Base-by-base conservation (phyloP, 148 eudicot species). In the Camellia sinensis region DNA sequence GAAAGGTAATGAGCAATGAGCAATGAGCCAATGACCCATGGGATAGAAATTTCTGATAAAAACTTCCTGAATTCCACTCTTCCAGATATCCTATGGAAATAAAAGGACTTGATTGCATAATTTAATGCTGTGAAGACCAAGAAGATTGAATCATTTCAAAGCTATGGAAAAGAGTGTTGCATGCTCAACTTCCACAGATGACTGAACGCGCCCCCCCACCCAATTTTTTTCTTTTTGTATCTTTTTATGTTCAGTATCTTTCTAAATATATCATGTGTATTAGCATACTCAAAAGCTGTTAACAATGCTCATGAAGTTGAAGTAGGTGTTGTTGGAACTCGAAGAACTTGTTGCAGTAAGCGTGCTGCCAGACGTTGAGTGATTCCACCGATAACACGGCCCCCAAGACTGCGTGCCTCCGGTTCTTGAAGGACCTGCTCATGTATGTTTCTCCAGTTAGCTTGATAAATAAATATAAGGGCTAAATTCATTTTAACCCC, bases 281-380 rank as follows among this genome's bases (percentile, higher is more conserved):
- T 64, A 78, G 53, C 53, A 65, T 73, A 65, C 84, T 67, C 6
- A 50, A 78, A 76, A 64, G 18, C n/a, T 57, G 59, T 48, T 76
- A 5, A 63, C 53, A 65, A 44, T 65, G 80, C 72, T 82, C 67
- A 83, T 59, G 63, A 75, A 79, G 77, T 43, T 61, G 87, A 22
- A 78, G 85, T 80, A 71, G 78, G 83, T 43, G 87, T 37, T 2
- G 84, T 80, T 73, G 98, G 93, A 79, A 82, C 78, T 67, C 89
- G 88, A 63, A 95, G 96, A 82, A 93, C 89, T 86, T 95, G 98
- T 85, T 93, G 97, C 86, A 95, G 85, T 54, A 95, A 86, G 67
- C 99, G 95, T 13, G 99, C 99, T 21, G 99, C 98, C 67, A 96
- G 86, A 41, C 99, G 99, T 84, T 96, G 98, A 80, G 94, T 88